Evolutionary conservation across 257 asterid species (phyloP).

Genomic region (Primulina tabacum): DNA sequence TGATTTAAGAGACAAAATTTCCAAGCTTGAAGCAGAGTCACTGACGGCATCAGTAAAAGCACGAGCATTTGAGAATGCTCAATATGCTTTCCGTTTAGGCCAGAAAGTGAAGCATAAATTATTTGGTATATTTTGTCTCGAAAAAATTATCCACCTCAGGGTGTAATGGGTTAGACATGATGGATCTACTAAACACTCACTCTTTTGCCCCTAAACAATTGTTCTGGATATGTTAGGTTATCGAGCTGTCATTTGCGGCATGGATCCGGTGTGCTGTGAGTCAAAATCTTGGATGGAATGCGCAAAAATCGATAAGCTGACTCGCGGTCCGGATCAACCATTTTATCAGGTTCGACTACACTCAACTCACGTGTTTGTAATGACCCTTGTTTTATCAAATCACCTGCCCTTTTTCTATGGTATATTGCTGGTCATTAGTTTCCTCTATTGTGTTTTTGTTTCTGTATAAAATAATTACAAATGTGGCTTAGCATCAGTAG

Average conservation of each 20-base stretch:
- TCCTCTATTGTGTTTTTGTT: background rate
- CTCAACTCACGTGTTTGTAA: background rate
- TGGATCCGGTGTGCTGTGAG: constrained; percentile 97
- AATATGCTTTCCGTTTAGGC: constrained; percentile 82
- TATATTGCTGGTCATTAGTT: background rate
- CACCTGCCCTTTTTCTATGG: background rate
- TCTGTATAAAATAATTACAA: background rate
- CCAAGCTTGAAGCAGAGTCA: constrained; percentile 89
- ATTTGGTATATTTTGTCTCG: constrained; percentile 52
- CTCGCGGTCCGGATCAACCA: constrained; percentile 88
- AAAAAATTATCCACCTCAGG: background rate
- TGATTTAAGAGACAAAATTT: constrained; percentile 74
- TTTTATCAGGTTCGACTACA: constrained; percentile 78
- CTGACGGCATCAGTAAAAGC: constrained; percentile 74
- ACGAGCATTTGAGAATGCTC: constrained; percentile 67
- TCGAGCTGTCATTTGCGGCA: constrained; percentile 89
- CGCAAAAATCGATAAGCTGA: constrained; percentile 66
- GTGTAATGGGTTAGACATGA: background rate
- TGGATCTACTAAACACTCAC: background rate
- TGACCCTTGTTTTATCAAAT: background rate
- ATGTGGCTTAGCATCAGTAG: background rate
- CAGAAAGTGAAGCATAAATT: constrained; percentile 84
- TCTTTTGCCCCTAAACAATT: constrained; percentile 12
- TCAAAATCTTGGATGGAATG: constrained; percentile 90
- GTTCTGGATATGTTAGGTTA: constrained; percentile 52